Base-by-base conservation (phyloP, 2,329 filamentous ascomycete genomes). In the Phialophora verrucosa region DNA sequence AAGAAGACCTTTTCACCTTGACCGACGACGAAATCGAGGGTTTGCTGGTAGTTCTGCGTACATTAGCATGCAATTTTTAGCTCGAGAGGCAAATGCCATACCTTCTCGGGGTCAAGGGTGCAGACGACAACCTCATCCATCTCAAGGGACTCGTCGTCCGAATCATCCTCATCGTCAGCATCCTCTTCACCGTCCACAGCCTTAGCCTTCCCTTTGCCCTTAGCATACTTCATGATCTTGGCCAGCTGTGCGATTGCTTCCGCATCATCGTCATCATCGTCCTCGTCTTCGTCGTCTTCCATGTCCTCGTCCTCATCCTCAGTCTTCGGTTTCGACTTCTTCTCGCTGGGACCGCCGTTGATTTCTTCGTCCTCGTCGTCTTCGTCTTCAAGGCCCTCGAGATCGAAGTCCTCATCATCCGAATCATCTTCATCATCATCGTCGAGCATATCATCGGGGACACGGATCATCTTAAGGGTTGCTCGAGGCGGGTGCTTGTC, bases 1-100 rank as follows among this genome's bases (percentile, higher is more conserved):
- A 99, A 98, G 85, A 91, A 97, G 72, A 97, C 90, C 74, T 88
- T 88, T 85, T 99, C 95, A 73, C 91, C 87, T 78, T 97, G 91
- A 74, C 87, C 88, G 77, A 99, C 88, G 70, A 91, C 95, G 79
- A 99, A 92, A 80, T 99, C 92, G 66, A 99, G 88, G 56, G 95
- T 83, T 82, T 99, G 96, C 82, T 99, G 95, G 86, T 90, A 97
- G 83, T 91, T 88, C 95, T 98, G 63, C 63, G 25, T 17, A 27
- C 20, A 14, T 44, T 49, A 51, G 50, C 69, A 56, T 57, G 2
- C 38, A 38, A 25, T 58, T 25, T 7, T 56, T 51, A 47, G 11
- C 50, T 29, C 5, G 5, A 10, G 49, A 25, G 38, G 56, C 20
- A 32, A 64, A 76, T 12, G 23, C 0, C 49, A 49, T 89, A 97